Conservation (phyloP, 352 stramenopile genomes). For the Phytopythium kandeliae region DNA sequence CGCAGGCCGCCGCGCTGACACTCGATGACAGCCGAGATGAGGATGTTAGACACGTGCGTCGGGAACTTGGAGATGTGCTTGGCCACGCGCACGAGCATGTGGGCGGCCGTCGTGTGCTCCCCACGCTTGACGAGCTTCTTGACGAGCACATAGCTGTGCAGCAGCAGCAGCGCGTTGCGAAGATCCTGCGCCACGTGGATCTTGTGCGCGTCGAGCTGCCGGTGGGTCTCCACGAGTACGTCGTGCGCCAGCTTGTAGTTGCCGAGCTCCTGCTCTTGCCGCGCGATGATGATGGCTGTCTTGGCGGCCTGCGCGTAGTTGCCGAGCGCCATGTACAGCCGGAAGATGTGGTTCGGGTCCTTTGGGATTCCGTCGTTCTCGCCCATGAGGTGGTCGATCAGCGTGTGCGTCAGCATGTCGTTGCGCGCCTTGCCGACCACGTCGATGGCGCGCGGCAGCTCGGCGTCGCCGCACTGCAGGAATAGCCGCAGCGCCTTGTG, state of each 20-base stretch:
- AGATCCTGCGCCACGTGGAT: conserved; percentile 88
- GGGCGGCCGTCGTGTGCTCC: conserved; percentile 81
- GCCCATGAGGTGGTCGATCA: conserved; percentile 95
- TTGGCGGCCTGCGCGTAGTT: conserved; percentile 92
- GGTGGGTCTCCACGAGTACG: conserved; percentile 89
- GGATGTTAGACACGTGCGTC: conserved; percentile 85
- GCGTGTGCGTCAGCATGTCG: conserved; percentile 92
- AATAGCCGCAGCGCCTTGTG: conserved; percentile 89
- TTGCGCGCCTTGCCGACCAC: conserved; percentile 90
- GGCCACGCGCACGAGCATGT: conserved; percentile 88
- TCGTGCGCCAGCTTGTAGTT: conserved; percentile 92
- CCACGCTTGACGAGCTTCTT: conserved; percentile 90
- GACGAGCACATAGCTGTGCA: conserved; percentile 93
- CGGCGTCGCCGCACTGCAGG: conserved; percentile 82
- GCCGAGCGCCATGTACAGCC: conserved; percentile 92
- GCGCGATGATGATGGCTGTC: conserved; percentile 92
- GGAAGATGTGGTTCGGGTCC: conserved; percentile 94
- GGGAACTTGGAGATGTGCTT: conserved; percentile 92
- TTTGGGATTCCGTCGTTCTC: conserved; percentile 92
- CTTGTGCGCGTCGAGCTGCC: conserved; percentile 78
- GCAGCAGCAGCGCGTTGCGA: conserved; percentile 79
- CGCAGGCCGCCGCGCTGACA: conserved; percentile 90
- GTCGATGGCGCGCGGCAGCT: conserved; percentile 88
- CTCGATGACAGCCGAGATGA: conserved; percentile 93
- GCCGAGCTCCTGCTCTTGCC: conserved; percentile 90